Conservation (phyloP, 1,284 basidiomycete genomes). For the Naganishia albida region DNA sequence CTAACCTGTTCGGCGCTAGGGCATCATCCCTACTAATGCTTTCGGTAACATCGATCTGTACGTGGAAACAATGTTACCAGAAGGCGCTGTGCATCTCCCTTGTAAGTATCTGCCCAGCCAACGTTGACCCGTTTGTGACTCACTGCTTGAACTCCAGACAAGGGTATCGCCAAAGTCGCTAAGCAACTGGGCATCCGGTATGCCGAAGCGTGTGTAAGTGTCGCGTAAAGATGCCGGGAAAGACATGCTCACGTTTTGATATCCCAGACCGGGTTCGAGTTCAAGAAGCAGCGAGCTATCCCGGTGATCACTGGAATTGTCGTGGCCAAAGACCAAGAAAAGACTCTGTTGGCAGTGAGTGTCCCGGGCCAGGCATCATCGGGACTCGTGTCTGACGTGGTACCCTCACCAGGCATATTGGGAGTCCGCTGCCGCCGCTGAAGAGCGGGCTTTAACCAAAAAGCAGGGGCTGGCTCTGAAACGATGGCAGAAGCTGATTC, state of each 20-base stretch:
- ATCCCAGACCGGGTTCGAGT: conserved; percentile 74
- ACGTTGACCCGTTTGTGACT: conserved; percentile 9
- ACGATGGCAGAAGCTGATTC: conserved; percentile 83
- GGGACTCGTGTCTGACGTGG: conserved; percentile 3
- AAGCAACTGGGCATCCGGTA: conserved; percentile 81
- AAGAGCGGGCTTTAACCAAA: conserved; percentile 74
- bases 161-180: conserved; percentile 84
- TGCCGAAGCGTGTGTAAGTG: conserved; percentile 77
- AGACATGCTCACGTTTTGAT: neutral
- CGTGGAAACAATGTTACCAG: conserved; percentile 89
- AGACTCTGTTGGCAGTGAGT: conserved; percentile 70
- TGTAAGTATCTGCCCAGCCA: conserved; percentile 61
- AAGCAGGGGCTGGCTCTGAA: conserved; percentile 79
- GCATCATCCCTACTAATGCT: conserved; percentile 87
- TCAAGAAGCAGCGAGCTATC: conserved; percentile 80
- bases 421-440: conserved; percentile 74
- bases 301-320: conserved; percentile 87
- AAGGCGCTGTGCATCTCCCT: conserved; percentile 81
- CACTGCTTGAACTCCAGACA: conserved; percentile 60
- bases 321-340: conserved; percentile 76
- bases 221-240: conserved; percentile 52
- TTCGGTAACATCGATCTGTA: conserved; percentile 98
- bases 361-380: conserved; percentile 36
- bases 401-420: conserved; percentile 67
- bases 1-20: conserved; percentile 58